Base-by-base conservation (phyloP, 805 yeast species). In the Kodamaea laetipori region DNA sequence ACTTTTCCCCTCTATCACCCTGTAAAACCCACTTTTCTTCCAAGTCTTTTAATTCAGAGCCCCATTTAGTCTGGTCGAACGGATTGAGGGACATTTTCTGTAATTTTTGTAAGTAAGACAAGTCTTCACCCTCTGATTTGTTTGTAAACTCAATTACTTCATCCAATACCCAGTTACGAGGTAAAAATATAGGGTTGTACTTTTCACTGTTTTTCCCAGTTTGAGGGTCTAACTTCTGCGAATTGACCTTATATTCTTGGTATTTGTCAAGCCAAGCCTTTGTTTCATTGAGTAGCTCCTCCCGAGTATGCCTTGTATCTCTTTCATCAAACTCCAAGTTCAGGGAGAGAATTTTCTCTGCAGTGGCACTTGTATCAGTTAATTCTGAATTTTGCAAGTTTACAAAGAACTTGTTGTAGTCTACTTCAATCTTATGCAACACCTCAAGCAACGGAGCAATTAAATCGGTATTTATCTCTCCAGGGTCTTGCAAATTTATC, bases 111-210 rank as follows among this genome's bases (percentile, higher is more conserved):
- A 90, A 67, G 32, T 77, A 66, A 0, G 71, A 66, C 9, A 72
- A 56, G 56, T 81, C 82, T 24, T 58, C 58, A n/a, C 66, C 67
- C 26, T 76, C 71, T 21, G 74, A 67, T 1, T 80, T 86, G 27
- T 74, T 69, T 0, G 82, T 73, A 35, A 68, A 65, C 21, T 77
- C 73, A 36, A 87, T 82, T 0, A 89, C 96, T 48, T 90, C 90
- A 42, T 89, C 88, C 42, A 94, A 69, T 41, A 90, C 82, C 90
- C 95, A 88, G 50, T 82, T 86, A 47, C 92, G 74, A 15, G 96
- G 94, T 4, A 86, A 75, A 56, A 92, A 92, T 26, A 78, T 58
- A 2, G 98, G 99, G 56, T 92, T 94, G 38, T 65, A 68, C 2
- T 52, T 41, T 5, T 65, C 57, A 37, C 89, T 52, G 2, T 45